Conservation (phyloP, 2,329 filamentous ascomycete species). For the Capronia americana region DNA sequence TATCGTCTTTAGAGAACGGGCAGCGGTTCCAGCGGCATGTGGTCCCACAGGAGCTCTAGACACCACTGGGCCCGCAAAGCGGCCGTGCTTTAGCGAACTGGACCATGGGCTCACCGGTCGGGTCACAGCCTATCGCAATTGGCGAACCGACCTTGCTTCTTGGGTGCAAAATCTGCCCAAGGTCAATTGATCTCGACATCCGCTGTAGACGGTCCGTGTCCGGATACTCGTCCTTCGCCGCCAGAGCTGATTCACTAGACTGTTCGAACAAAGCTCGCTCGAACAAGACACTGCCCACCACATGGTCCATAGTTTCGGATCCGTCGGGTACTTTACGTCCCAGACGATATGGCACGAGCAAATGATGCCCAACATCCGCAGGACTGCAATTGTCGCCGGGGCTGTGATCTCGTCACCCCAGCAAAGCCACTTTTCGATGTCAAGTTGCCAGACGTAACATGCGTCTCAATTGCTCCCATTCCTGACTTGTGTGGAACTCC, state of each 20-base stretch:
- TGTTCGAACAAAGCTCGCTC: not conserved
- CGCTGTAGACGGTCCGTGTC: not conserved
- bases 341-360: not conserved
- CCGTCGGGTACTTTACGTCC: not conserved
- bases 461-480: not conserved
- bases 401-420: not conserved
- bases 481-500: not conserved
- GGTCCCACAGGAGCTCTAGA: not conserved
- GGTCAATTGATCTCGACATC: not conserved
- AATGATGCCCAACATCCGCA: not conserved
- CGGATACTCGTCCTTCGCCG: too few relatives aligned
- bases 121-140: not conserved
- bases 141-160: not conserved
- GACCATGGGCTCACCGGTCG: not conserved
- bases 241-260: not conserved
- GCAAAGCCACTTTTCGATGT: not conserved
- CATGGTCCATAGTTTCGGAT: not conserved
- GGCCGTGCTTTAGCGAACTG: not conserved
- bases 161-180: not conserved
- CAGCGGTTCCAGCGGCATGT: not conserved
- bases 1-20: not conserved
- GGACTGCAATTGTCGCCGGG: not conserved
- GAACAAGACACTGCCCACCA: not conserved
- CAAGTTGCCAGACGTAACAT: not conserved
- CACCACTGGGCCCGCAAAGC: not conserved